Evolutionary conservation across 1,139 yeast genomes (phyloP).

Genomic region (Kodamaea plutei): DNA sequence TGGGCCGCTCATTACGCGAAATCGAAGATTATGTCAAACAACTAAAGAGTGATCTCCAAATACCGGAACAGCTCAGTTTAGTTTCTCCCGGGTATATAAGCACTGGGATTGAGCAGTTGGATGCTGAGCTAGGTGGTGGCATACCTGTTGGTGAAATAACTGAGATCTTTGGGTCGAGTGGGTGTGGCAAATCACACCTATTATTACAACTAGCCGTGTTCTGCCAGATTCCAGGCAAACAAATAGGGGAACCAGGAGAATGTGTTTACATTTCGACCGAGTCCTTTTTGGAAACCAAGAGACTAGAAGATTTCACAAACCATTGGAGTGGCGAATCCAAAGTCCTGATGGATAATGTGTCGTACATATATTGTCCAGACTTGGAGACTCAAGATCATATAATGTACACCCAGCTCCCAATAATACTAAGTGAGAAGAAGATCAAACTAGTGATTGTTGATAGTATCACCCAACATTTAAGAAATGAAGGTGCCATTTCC

Average conservation of each 20-base stretch:
- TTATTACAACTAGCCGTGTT: conserved; percentile 59
- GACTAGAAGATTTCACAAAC: conserved; percentile 38
- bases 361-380: conserved; percentile 63
- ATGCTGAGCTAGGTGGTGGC: conserved; percentile 62
- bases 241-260: conserved; percentile 13
- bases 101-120: conserved; percentile 61
- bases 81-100: conserved; percentile 27
- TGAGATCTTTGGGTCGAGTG: conserved; percentile 81
- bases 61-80: conserved; percentile 1
- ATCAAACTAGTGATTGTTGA: conserved; percentile 65
- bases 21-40: conserved; percentile 36
- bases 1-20: conserved; percentile 48
- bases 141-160: conserved; percentile 62
- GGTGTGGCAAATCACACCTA: conserved; percentile 81
- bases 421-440: conserved; percentile 33
- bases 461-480: conserved; percentile 80
- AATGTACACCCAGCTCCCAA: conserved; percentile 66
- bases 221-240: conserved; percentile 41
- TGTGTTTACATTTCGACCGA: conserved; percentile 78
- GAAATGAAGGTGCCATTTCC: conserved; percentile 55
- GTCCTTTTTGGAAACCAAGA: conserved; percentile 59
- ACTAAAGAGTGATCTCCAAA: conserved; percentile 11
- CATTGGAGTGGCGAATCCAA: conserved; percentile 7
- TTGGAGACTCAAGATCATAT: conserved; percentile 74
- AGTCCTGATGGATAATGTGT: conserved; percentile 47